Conservation (phyloP, 495 filamentous ascomycete genomes). For the Astrocystis sublimbata region DNA sequence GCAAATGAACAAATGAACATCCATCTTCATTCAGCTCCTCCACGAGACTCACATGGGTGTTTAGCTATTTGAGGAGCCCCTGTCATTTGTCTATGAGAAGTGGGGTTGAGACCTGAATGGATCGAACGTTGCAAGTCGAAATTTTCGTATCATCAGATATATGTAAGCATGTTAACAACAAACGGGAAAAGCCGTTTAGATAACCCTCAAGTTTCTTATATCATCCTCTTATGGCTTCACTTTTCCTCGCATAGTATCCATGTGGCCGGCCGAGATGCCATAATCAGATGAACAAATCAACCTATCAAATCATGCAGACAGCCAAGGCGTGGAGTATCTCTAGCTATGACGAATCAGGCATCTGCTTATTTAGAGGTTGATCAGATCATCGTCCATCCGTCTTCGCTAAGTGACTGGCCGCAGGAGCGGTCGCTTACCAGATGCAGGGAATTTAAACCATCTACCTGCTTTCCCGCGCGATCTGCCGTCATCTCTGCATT, state of each 20-base stretch:
- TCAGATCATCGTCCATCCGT: neutral
- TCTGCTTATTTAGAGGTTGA: slow-evolving; percentile 5
- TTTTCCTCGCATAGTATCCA: neutral
- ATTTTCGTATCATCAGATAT: no score
- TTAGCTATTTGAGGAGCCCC: no score
- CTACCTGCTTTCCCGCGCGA: neutral
- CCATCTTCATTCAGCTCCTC: no score
- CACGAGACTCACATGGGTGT: no score
- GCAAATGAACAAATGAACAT: no score
- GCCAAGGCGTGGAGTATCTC: neutral
- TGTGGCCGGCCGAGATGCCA: no score
- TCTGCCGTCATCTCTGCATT: neutral
- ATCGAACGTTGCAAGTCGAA: no score
- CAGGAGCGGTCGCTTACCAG: slow-evolving; percentile 7
- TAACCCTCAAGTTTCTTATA: neutral
- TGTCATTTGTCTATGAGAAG: no score
- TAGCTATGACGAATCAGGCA: neutral
- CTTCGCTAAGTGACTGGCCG: slow-evolving; percentile 4
- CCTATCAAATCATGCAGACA: neutral
- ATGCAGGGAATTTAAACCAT: neutral
- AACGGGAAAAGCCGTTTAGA: no score
- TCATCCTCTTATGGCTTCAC: neutral
- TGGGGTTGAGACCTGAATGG: no score
- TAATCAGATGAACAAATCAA: neutral
- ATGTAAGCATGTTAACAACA: no score